A percentile compares a stretch with the other conserved stretches of the same genome.
Conservation (phyloP, 306 rosid species). For the Medicago arabica region DNA sequence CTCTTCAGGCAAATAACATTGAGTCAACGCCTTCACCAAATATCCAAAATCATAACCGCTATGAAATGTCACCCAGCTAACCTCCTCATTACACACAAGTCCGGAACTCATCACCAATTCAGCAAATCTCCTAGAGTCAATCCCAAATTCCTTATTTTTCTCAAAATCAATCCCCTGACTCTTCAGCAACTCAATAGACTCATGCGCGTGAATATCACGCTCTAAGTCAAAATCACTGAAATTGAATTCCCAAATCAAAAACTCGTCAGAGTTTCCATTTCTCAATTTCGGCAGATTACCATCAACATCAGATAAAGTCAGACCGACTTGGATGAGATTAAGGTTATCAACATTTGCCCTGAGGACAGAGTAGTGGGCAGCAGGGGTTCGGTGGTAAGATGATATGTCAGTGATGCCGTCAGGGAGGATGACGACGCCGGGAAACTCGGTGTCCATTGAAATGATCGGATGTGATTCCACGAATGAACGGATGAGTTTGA, state of each 20-base stretch:
- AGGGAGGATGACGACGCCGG: conserved; percentile 58
- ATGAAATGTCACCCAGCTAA: conserved; percentile 73
- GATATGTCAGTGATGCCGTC: background rate
- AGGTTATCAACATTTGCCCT: conserved; percentile 72
- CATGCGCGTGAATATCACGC: conserved; percentile 62
- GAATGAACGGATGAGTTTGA: conserved; percentile 50
- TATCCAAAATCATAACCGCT: conserved; percentile 77
- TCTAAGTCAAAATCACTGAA: conserved; percentile 66
- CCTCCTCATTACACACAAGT: conserved; percentile 56
- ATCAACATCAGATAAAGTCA: conserved; percentile 55
- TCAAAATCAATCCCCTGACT: conserved; percentile 75
- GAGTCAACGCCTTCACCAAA: conserved; percentile 66
- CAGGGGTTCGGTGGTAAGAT: conserved; percentile 1
- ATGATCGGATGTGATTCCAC: conserved; percentile 51
- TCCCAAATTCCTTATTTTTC: conserved; percentile 47
- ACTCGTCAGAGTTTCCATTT: conserved; percentile 2
- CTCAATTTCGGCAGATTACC: conserved; percentile 71
- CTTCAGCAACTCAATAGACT: conserved; percentile 61
- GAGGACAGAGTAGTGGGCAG: conserved; percentile 50
- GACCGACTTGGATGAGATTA: conserved; percentile 66
- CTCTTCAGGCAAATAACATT: conserved; percentile 50
- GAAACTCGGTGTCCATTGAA: conserved; percentile 82
- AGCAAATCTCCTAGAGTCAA: conserved; percentile 57
- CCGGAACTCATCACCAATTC: conserved; percentile 79
- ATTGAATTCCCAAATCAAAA: conserved; percentile 71